Conservation (phyloP, 2,329 filamentous ascomycete species). For the Epichloe festucae region DNA sequence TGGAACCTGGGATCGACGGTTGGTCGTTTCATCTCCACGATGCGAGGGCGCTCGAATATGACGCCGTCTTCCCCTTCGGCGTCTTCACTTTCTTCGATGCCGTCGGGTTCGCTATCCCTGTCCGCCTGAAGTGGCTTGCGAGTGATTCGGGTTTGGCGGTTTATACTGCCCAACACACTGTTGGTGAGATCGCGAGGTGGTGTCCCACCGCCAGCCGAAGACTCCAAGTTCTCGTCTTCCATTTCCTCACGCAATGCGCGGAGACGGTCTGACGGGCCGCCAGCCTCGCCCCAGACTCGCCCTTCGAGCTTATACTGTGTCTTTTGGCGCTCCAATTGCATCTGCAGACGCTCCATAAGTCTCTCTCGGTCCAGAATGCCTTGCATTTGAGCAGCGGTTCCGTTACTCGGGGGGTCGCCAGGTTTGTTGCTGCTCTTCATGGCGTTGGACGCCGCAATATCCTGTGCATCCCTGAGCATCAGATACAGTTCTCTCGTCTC, state of each 20-base stretch:
- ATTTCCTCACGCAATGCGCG: constrained; percentile 89
- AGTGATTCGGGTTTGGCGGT: constrained; percentile 43
- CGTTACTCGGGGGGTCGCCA: constrained; percentile 36
- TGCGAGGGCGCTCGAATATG: constrained; percentile 63
- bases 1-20: constrained; percentile 50
- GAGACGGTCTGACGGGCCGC: constrained; percentile 80
- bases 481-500: constrained; percentile 95
- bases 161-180: constrained; percentile 61
- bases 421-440: constrained; percentile 37
- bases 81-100: constrained; percentile 38
- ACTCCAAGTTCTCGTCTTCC: constrained; percentile 48
- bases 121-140: constrained; percentile 36
- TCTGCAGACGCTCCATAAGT: constrained; percentile 87
- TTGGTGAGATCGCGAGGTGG: constrained; percentile 53
- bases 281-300: constrained; percentile 70
- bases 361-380: constrained; percentile 87
- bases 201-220: constrained; percentile 34
- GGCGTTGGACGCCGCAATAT: constrained; percentile 82
- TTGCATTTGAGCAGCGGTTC: constrained; percentile 66
- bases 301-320: constrained; percentile 96
- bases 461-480: constrained; percentile 94
- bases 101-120: constrained; percentile 22
- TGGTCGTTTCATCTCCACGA: constrained; percentile 69
- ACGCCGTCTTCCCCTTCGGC: constrained; percentile 40
- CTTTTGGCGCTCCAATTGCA: constrained; percentile 92